Base-by-base conservation (phyloP, 2,329 filamentous ascomycete species). In the Ophiocordyceps camponoti-leonardi region DNA sequence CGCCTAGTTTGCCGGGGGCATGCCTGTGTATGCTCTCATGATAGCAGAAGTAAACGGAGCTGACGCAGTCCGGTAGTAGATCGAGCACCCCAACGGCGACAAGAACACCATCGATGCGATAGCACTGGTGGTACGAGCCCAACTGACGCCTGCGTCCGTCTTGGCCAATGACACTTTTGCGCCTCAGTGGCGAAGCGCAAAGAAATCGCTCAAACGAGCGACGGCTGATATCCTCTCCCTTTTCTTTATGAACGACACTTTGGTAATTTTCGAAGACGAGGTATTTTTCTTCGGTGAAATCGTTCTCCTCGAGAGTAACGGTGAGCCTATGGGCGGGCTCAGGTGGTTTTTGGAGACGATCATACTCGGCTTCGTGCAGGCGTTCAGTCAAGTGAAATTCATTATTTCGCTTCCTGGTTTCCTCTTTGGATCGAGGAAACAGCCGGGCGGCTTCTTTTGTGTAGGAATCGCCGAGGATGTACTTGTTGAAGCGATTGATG, bases 1-100 rank as follows among this genome's bases (percentile, higher is more conserved):
- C 85, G 33, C 81, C 79, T 6, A 90, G 62, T 60, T 90, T 92
- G 1, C 85, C 85, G 28, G 85, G 81, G 22, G 72, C 72, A 62
- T 75, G 79, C 47, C 71, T 68, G 52, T 83, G 77, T 45, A 86
- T 77, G 50, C 82, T 83, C 54, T 81, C 77, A 54, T 88, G 75
- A 56, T 92, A 92, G 49, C 92, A 64, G 57, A 92, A 86, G 62
- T 92, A 92, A 12, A 92, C 85, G 5, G 81, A 81, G 53, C 83
- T 88, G 44, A 92, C 81, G 51, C 77, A 80, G 47, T 85, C 68
- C 0, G 85, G 85, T 1, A 92, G 67, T 10, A 92, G 67, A 56
- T 92, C 85, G 6, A 92, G 65, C 1, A 92, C 81, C 0, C 80
- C 80, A 50, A 92, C 72, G 2, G 85, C 85, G 22, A 90, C 76